Evolutionary conservation across 441 rosid genomes (phyloP).

Genomic region (Pelargonium cotyledonis): DNA sequence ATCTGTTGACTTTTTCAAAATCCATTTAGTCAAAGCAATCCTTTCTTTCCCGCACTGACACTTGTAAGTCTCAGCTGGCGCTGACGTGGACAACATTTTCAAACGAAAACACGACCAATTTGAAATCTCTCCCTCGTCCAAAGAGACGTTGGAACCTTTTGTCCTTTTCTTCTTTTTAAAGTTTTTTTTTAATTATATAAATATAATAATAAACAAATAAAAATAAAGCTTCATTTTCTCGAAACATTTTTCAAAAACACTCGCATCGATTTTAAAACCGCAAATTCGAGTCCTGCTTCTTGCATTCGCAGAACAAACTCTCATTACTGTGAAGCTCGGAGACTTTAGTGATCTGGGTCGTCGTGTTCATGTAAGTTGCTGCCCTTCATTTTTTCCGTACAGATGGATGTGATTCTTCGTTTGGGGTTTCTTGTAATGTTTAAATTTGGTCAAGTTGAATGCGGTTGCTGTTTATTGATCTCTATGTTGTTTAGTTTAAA

Average conservation of each 20-base stretch:
- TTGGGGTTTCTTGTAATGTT: neutral
- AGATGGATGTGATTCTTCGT: neutral
- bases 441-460: neutral
- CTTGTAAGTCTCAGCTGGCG: too few relatives aligned
- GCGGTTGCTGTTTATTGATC: neutral
- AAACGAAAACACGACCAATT: too few relatives aligned
- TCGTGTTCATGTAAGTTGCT: neutral
- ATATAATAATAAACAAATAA: too few relatives aligned
- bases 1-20: too few relatives aligned
- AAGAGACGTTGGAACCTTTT: neutral
- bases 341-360: neutral
- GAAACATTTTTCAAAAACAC: constrained; percentile 3
- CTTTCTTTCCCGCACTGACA: too few relatives aligned
- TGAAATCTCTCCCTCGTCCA: constrained; percentile 4
- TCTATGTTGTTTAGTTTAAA: neutral
- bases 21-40: too few relatives aligned
- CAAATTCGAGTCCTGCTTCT: neutral
- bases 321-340: neutral
- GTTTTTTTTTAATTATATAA: too few relatives aligned
- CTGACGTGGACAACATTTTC: too few relatives aligned
- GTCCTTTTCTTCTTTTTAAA: neutral
- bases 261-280: neutral
- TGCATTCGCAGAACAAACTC: neutral
- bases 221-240: too few relatives aligned
- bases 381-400: neutral